phyloP scores from a whole-genome alignment of 2,329 filamentous ascomycete species.

The Westerdykella aurantiaca region DNA sequence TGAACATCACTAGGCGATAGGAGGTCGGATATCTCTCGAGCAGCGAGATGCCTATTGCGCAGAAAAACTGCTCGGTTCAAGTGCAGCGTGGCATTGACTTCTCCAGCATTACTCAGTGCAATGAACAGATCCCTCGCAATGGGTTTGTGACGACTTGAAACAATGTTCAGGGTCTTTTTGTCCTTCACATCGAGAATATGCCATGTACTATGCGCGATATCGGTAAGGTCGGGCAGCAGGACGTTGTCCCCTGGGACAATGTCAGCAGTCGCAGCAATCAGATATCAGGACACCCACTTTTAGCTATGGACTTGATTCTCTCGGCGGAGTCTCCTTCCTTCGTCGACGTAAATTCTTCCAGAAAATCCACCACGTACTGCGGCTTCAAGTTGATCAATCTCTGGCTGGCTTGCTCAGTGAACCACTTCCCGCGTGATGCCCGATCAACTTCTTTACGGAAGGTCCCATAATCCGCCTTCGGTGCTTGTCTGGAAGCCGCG shows the following conservation, averaged over 20 bases:
- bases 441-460: too few species aligned
- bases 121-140: constrained; percentile 18
- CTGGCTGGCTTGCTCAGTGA: too few species aligned
- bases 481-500: too few species aligned
- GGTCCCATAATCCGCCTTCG: too few species aligned
- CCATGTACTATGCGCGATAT: constrained; percentile 21
- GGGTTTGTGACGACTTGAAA: constrained; percentile 20
- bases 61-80: constrained; percentile 24
- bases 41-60: constrained; percentile 7
- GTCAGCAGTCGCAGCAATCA: too few species aligned
- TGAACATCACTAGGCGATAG: constrained; percentile 17
- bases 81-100: constrained; percentile 24
- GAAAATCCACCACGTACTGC: too few species aligned
- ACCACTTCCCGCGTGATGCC: too few species aligned
- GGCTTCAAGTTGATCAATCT: too few species aligned
- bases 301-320: constrained; percentile 6
- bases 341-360: too few species aligned
- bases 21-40: constrained; percentile 12
- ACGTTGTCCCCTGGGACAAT: constrained; percentile 18
- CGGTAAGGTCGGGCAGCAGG: constrained; percentile 18
- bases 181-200: constrained; percentile 22
- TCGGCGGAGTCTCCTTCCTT: too few species aligned
- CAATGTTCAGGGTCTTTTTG: constrained; percentile 10
- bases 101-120: constrained; percentile 24
- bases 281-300: constrained; percentile 13